Base-by-base conservation (phyloP, 306 rosid species). In the Benincasa hispida region DNA sequence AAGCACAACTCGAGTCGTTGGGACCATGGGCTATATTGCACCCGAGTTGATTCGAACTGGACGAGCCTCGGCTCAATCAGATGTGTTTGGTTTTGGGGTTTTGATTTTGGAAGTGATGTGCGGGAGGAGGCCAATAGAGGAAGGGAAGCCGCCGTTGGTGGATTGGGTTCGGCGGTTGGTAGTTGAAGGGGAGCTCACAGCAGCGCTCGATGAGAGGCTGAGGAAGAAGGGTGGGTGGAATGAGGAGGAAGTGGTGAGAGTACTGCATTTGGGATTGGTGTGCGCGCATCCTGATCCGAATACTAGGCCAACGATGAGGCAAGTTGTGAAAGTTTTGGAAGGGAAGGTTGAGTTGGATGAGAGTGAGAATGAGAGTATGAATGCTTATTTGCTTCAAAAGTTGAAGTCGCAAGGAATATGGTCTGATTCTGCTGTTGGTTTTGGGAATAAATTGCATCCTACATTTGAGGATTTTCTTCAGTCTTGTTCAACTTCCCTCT, bases 41-140 rank as follows among this genome's bases (percentile, higher is more conserved):
- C 97, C 96, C 0, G 98, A 93, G 84, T 87, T 89, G 51, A 72
- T 93, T 0, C 84, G 61, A 14, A 82, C 83, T 0, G 98, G 97
- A 4, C 81, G 89, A 78, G 91, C 92, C n/a, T 90, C 98, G 0
- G 69, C 88, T 45, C 87, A 82, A 17, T 87, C 96, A 0, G 97
- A 93, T 50, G 89, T 93, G 55, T 93, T 88, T 56, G 86, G 90
- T 78, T 90, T 93, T 56, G 97, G 97, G 0, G 85, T 90, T 21
- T 76, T 93, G 87, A 79, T 90, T 77, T 78, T 93, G 30, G 98
- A 93, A 76, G 94, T 90, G 10, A 80, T 91, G 83, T 90, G 97
- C 79, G 98, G 98, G 66, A 87, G 94, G 79, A 87, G 96, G 45
- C 98, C 98, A 32, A 47, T 90, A 45, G 97, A 88, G 79, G 90